Conservation (phyloP, 352 stramenopile genomes). For the Globisporangium middletonii region DNA sequence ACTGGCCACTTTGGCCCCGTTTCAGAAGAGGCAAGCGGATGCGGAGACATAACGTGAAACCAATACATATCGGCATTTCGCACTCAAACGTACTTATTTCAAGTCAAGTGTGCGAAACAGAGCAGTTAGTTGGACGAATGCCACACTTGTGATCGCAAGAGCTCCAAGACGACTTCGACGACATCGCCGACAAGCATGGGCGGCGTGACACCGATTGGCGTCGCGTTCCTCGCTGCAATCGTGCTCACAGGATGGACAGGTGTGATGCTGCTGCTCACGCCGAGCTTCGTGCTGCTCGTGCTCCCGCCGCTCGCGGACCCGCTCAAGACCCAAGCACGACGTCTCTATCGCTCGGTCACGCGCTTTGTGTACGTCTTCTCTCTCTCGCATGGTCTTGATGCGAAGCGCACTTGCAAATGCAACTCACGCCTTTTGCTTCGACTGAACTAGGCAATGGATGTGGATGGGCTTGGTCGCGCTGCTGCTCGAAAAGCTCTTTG, state of each 20-base stretch:
- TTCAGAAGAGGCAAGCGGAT: too few relatives aligned
- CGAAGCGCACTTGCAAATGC: not conserved
- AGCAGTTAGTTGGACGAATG: too few relatives aligned
- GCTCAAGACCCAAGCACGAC: constrained; percentile 15
- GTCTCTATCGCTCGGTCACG: constrained; percentile 43
- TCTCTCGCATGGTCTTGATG: not conserved
- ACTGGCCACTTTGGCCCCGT: too few relatives aligned
- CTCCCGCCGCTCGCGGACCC: constrained; percentile 21
- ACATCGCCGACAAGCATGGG: not conserved
- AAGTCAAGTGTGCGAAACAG: too few relatives aligned
- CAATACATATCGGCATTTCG: too few relatives aligned
- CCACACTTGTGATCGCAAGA: too few relatives aligned
- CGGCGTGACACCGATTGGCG: constrained; percentile 28
- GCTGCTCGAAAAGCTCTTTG: constrained; percentile 56
- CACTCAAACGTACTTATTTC: too few relatives aligned
- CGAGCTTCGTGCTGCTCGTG: constrained; percentile 38
- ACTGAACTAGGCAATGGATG: constrained; percentile 51
- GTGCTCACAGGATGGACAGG: constrained; percentile 51
- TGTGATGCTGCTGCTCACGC: constrained; percentile 49
- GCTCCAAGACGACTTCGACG: constrained; percentile 7
- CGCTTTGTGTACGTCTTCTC: constrained; percentile 40
- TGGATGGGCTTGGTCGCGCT: constrained; percentile 74
- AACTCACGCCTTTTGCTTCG: not conserved
- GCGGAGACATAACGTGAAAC: too few relatives aligned
- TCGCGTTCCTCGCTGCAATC: constrained; percentile 43